Evolutionary conservation across 2,329 filamentous ascomycete genomes (phyloP).

Genomic region (Xylariomycetidae sp.): DNA sequence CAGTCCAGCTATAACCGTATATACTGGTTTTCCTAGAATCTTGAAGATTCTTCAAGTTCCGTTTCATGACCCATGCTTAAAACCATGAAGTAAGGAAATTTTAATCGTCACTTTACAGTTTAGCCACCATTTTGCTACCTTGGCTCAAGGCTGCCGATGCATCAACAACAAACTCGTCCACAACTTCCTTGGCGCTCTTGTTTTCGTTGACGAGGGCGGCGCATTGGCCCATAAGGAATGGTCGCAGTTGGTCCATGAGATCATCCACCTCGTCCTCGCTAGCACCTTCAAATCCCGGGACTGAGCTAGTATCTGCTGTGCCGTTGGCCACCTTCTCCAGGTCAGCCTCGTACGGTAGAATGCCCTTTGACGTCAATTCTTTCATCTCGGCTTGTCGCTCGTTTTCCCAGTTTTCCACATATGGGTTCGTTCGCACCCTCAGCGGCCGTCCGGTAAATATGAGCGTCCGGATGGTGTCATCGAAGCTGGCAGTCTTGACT

Average conservation of each 20-base stretch:
- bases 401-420: conserved; percentile 94
- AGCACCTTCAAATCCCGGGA: conserved; percentile 60
- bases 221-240: conserved; percentile 78
- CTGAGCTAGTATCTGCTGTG: conserved; percentile 63
- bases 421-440: conserved; percentile 87
- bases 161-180: conserved; percentile 89
- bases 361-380: conserved; percentile 80
- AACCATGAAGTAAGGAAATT: background rate
- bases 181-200: conserved; percentile 84
- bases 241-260: conserved; percentile 67
- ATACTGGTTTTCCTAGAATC: too few relatives aligned
- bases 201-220: conserved; percentile 90
- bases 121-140: conserved; percentile 64
- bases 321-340: conserved; percentile 69
- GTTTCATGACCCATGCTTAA: too few relatives aligned
- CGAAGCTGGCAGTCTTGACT: conserved; percentile 83
- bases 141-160: conserved; percentile 67
- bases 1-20: too few relatives aligned
- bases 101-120: conserved; percentile 59
- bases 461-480: conserved; percentile 94
- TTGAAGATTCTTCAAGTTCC: too few relatives aligned
- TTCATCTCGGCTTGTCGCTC: conserved; percentile 89
- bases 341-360: conserved; percentile 91
- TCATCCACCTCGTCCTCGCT: conserved; percentile 70
- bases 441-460: conserved; percentile 97